Evolutionary conservation across 2,329 filamentous ascomycete species (phyloP), one percentile per base, ranked within the genome.

Genomic region (Lasiodiplodia sp.): DNA sequence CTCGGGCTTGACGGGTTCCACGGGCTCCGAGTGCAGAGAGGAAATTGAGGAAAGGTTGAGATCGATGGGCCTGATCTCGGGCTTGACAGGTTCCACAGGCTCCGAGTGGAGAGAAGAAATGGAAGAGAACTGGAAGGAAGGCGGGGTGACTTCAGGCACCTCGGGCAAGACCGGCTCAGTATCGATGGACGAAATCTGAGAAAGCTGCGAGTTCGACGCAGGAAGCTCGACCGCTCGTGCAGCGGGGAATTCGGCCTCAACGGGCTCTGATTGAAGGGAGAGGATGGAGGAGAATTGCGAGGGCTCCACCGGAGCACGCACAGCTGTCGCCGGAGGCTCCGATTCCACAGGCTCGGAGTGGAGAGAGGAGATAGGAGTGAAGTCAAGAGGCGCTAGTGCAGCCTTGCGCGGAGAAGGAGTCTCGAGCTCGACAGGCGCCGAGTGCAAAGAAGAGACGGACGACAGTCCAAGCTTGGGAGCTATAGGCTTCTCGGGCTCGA

Each of bases 311-410:
- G 34, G 18, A 49, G 65, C 18, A 28, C 53, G 52, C 34, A 52
- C 65, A n/a, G 51, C 38, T 14, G 53, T 38, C 16, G 68, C 18
- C 16, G 70, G 68, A 52, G 67, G 69, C 60, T 64, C 55, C 40
- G 67, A 56, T 8, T 53, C 55, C 28, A 28, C 16, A 12, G 62
- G 62, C 63, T 82, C 80, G 4, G 82, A 85, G 67, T 84, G 82
- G 6, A 86, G 75, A 6, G 83, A 82, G 67, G 81, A 80, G 51
- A 87, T 80, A 1, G 79, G 71, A 5, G 85, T 85, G 72, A 86
- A 83, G 12, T 76, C 81, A 62, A 82, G 70, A 52, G 57, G 47
- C 25, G 62, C 62, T 16, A 37, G 44, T 21, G 51, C 37, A n/a
- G 51, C 51, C 60, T 66, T 52, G 11, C 38, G 67, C 12, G 40